These are phyloP conservation scores for Dinochytrium kinnereticum DNA, from an alignment of 371 early-diverging fungal species.

Conservation along the genomic window DNA sequence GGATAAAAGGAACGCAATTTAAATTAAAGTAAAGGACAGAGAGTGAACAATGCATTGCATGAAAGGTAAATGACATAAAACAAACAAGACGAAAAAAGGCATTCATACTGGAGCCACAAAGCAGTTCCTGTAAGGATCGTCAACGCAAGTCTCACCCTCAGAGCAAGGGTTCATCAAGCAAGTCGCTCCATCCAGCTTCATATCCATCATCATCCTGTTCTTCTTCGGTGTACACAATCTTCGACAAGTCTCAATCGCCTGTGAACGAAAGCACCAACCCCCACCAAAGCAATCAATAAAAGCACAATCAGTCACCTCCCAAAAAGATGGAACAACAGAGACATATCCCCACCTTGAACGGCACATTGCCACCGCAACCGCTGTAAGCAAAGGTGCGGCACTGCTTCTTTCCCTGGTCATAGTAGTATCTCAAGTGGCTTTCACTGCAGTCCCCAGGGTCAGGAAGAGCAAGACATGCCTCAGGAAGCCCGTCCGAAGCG, in stretches of 20 bases:
- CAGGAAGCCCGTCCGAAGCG: background rate
- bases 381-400: background rate
- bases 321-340: no score
- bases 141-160: background rate
- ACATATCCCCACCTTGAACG: background rate
- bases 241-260: background rate
- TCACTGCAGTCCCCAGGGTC: background rate
- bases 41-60: background rate
- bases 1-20: background rate
- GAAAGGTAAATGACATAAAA: background rate
- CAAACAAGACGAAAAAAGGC: background rate
- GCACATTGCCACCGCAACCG: background rate
- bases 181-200: background rate
- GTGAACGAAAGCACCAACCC: background rate
- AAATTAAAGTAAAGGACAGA: background rate
- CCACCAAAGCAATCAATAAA: no score
- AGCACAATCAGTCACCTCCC: no score
- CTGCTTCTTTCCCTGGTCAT: background rate
- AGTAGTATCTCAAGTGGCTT: background rate
- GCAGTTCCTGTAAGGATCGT: background rate
- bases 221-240: background rate
- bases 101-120: background rate
- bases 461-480: background rate
- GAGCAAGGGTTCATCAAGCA: background rate
- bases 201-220: background rate